Base-by-base conservation (phyloP, 257 asterid species). In the Plantago elongata region DNA sequence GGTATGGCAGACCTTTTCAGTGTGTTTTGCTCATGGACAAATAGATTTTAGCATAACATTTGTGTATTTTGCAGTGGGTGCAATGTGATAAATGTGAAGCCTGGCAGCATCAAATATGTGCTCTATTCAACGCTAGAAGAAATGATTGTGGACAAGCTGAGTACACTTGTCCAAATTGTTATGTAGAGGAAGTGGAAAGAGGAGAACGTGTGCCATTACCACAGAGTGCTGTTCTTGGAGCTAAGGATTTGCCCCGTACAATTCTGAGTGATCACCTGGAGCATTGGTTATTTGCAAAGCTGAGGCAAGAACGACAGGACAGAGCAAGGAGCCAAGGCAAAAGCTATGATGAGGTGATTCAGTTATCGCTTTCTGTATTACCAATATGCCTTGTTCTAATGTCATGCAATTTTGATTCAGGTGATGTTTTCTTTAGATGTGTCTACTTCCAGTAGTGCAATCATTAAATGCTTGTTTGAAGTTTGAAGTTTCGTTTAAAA, bases 71-170 rank as follows among this genome's bases (percentile, higher is more conserved):
- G 73, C 90, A 93, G 99, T 93, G 99, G 99, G 99, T 89, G 68
- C 96, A 85, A 79, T 93, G 99, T 70, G 99, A 93, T 69, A 93
- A 84, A 49, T 93, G 99, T 68, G 94, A 93, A 80, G 95, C 90
- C 65, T 89, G 99, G 99, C 99, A 93, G 74, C 99, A 93, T 79
- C 99, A 93, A 72, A 85, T 93, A 64, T 93, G 99, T 79, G 95
- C 96, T 30, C 74, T 93, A 60, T 93, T 87, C 73, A 93, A 93
- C 70, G 92, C 95, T 73, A 81, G 84, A 72, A 85, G 96, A 77
- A 87, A 93, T 79, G 97, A 87, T 66, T 94, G 94, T 60, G 99
- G 96, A 60, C 92, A 85, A 75, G 97, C 99, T 60, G 96, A 93
- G 74, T 93, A 93, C 78, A 93, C 95, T 48, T 93, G 99, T 79